phyloP scores from a whole-genome alignment of 1,284 basidiomycete genomes.

The Hemileia vastatrix region DNA sequence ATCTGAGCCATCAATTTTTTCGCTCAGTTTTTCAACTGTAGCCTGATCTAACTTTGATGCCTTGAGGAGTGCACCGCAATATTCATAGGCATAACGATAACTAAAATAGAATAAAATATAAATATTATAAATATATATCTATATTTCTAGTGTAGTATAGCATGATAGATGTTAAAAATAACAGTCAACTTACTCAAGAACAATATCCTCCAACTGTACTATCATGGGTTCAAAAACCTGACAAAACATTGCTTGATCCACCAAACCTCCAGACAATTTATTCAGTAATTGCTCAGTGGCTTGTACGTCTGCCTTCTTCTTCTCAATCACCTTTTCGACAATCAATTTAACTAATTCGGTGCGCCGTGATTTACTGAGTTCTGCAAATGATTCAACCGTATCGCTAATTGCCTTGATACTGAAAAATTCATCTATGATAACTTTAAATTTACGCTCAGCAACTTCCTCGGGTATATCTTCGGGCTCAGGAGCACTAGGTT shows the following conservation, averaged over 20 bases:
- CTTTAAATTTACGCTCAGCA: no score
- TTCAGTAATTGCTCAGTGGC: constrained; percentile 4
- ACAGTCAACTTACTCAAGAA: constrained; percentile 6
- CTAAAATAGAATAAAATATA: constrained; percentile 4
- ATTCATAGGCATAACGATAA: constrained; percentile 7
- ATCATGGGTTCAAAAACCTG: constrained; percentile 2
- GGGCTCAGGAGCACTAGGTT: no score
- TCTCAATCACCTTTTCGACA: not conserved
- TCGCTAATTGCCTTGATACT: not conserved
- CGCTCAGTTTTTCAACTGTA: not conserved
- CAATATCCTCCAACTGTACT: constrained; percentile 1
- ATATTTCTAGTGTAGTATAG: no score
- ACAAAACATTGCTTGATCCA: not conserved
- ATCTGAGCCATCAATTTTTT: constrained; percentile 14
- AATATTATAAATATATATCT: no score
- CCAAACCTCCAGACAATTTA: not conserved
- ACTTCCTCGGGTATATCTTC: no score
- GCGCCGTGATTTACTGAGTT: not conserved
- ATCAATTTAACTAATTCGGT: not conserved
- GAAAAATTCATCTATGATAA: not conserved
- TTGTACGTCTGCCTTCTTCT: not conserved
- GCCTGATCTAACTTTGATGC: not conserved
- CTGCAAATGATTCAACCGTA: not conserved
- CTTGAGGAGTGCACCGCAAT: constrained; percentile 1
- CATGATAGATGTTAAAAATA: no score